Conservation (phyloP, 129 eudicot genomes). For the Logfia minima region DNA sequence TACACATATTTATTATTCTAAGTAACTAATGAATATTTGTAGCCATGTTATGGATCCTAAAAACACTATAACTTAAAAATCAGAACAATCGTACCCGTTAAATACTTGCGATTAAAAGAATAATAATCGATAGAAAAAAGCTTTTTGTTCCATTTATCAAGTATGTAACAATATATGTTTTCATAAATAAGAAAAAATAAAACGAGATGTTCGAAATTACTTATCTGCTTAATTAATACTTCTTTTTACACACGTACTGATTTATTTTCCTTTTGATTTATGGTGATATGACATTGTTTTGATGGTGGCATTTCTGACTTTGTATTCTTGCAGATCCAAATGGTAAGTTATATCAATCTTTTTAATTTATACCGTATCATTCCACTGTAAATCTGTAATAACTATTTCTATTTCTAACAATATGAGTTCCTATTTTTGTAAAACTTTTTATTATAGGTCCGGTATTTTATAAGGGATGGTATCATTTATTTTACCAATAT, state of each 20-base stretch:
- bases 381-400: neutral
- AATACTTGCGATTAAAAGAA: neutral
- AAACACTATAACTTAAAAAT: neutral
- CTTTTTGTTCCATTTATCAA: neutral
- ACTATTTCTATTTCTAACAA: neutral
- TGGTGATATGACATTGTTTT: slow-evolving; percentile 23
- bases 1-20: neutral
- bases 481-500: slow-evolving; percentile 90
- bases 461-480: slow-evolving; percentile 72
- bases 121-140: neutral
- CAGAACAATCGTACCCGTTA: neutral
- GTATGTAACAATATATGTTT: too few species aligned
- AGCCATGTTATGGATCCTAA: neutral
- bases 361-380: neutral
- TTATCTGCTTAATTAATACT: neutral
- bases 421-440: neutral
- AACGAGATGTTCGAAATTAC: too few species aligned
- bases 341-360: slow-evolving; percentile 32
- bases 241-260: neutral
- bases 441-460: slow-evolving; percentile 47
- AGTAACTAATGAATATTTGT: neutral
- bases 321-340: slow-evolving; percentile 42
- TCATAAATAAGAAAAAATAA: too few species aligned
- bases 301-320: slow-evolving; percentile 30
- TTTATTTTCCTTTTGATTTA: neutral